Base-by-base conservation (phyloP, 805 yeast genomes). In the Wickerhamomyces strasburgensis region DNA sequence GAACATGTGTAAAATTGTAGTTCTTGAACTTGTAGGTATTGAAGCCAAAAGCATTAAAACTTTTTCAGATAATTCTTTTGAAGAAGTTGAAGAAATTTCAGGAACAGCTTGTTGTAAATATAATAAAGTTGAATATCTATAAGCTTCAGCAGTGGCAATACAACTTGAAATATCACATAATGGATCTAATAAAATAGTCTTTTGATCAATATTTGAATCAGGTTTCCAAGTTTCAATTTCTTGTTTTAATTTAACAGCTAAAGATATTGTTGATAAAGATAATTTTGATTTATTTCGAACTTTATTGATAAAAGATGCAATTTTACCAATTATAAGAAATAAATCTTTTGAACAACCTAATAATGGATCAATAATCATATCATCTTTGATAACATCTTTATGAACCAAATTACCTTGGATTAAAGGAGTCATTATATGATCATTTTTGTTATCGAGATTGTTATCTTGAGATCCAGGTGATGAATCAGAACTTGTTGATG, bases 31-130 rank as follows among this genome's bases (percentile, higher is more conserved):
- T 5, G 73, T 61, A 3, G 87, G 85, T 36, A 80, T 76, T 1
- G 83, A 73, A 1, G 83, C 84, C 30, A 80, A 48, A 18, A 77
- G 53, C 61, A 75, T 70, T 48, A 80, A 60, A 4, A 80, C 73
- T 46, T 75, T 75, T 46, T 74, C 78, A 0, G 86, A 81, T 23
- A 78, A 52, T 35, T 65, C 72, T 39, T 70, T 76, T 1, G 81
- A 70, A 7, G 75, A 56, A 27, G 62, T 52, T 7, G 76, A 71
- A 8, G 83, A 82, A 14, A 79, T 67, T 44, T 80, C 84, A 0
- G 87, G 86, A 4, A 80, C 84, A 1, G 84, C 80, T 50, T 80
- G 85, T 52, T 78, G 84, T 21, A 80, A 56, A 49, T 75, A 78
- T 15, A 80, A 50, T 27, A 80, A 53, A 0, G 83, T 66, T 1